Conservation (phyloP, 352 stramenopile genomes). For the Globisporangium nodosum region DNA sequence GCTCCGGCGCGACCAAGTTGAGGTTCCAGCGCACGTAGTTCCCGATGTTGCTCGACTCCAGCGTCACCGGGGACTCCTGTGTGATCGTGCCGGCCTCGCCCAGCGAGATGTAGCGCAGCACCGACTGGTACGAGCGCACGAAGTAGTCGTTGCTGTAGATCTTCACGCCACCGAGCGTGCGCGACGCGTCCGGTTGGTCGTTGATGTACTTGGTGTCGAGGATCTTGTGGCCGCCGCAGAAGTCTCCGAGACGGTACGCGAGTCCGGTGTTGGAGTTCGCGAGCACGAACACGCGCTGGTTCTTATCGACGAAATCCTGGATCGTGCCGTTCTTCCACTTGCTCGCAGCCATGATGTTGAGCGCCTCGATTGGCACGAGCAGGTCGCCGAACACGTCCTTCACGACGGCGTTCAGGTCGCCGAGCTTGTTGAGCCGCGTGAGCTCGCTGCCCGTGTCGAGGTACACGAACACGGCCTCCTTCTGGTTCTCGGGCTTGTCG, state of each 20-base stretch:
- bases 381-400: constrained; percentile 39
- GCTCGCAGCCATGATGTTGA: constrained; percentile 24
- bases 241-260: constrained; percentile 41
- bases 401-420: constrained; percentile 39
- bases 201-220: constrained; percentile 23
- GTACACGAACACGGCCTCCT: constrained; percentile 54
- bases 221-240: constrained; percentile 46
- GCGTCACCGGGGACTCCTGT: constrained; percentile 15
- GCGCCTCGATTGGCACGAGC: constrained; percentile 30
- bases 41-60: constrained; percentile 33
- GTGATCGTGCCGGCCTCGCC: constrained; percentile 20
- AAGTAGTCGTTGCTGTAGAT: constrained; percentile 12
- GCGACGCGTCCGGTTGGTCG: constrained; percentile 35
- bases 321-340: constrained; percentile 39
- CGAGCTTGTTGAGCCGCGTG: constrained; percentile 29
- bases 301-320: constrained; percentile 31
- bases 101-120: constrained; percentile 51
- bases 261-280: constrained; percentile 33
- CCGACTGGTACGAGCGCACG: constrained; percentile 42
- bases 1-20: constrained; percentile 55
- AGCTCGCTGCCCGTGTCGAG: constrained; percentile 51
- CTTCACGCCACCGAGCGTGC: constrained; percentile 28
- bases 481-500: constrained; percentile 24
- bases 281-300: constrained; percentile 52
- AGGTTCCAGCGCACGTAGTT: constrained; percentile 43